These are phyloP conservation scores for Tuber indicum DNA, from an alignment of 495 filamentous ascomycete genomes.

Conservation along the genomic window DNA sequence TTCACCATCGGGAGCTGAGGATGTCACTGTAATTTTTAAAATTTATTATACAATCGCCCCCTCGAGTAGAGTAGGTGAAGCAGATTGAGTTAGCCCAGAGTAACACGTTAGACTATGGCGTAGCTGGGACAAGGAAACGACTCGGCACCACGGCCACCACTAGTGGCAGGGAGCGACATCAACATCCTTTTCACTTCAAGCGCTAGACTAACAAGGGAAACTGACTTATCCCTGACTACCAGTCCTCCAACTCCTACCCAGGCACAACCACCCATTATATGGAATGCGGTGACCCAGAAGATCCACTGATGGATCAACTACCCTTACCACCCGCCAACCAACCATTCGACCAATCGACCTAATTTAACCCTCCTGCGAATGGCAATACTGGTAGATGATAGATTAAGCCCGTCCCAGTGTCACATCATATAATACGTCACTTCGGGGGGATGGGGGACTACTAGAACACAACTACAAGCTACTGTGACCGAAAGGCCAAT, in stretches of 20 bases:
- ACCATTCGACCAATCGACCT: background rate
- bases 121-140: background rate
- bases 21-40: background rate
- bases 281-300: background rate
- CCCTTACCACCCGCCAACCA: background rate
- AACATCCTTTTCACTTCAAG: background rate
- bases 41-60: background rate
- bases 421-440: background rate
- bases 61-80: background rate
- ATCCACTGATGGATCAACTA: background rate
- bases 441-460: background rate
- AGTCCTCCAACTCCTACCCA: background rate
- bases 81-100: background rate
- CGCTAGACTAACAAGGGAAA: background rate
- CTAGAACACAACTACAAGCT: background rate
- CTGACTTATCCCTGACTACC: background rate
- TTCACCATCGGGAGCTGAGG: background rate
- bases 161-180: background rate
- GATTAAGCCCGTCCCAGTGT: background rate
- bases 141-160: background rate
- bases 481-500: background rate
- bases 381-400: background rate
- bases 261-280: background rate
- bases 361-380: background rate
- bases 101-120: background rate